phyloP scores from a whole-genome alignment of 2,329 filamentous ascomycete genomes.

The Calonectria hongkongensis region DNA sequence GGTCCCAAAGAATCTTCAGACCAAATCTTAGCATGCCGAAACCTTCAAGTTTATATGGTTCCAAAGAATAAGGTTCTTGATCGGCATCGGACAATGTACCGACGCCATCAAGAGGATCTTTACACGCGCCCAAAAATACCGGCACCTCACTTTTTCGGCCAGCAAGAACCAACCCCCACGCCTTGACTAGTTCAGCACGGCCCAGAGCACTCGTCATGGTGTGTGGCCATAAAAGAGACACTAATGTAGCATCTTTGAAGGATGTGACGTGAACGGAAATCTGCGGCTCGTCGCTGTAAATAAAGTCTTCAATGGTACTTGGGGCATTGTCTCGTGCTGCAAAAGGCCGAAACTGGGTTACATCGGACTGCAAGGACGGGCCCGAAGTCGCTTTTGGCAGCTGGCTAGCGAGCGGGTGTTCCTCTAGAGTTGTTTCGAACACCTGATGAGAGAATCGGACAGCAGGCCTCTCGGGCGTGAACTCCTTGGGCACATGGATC shows the following conservation, averaged over 20 bases:
- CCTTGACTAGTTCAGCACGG: conserved; percentile 62
- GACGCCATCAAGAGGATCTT: conserved; percentile 58
- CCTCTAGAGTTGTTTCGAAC: conserved; percentile 59
- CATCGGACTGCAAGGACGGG: conserved; percentile 41
- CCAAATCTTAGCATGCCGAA: conserved; percentile 28
- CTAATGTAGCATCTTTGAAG: conserved; percentile 70
- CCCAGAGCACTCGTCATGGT: conserved; percentile 68
- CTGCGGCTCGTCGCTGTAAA: conserved; percentile 65
- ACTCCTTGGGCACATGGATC: conserved; percentile 58
- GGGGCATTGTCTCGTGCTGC: conserved; percentile 41
- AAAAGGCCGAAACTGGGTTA: conserved; percentile 45
- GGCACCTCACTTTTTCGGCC: conserved; percentile 65
- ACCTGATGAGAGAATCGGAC: conserved; percentile 63
- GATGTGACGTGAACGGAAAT: conserved; percentile 68
- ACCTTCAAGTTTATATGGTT: neutral
- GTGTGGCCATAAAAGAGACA: conserved; percentile 68
- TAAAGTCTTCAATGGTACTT: conserved; percentile 61
- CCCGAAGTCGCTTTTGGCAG: conserved; percentile 58
- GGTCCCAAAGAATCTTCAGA: conserved; percentile 25
- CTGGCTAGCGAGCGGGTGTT: conserved; percentile 63
- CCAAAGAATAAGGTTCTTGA: conserved; percentile 14
- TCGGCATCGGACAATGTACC: conserved; percentile 5
- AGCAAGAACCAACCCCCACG: conserved; percentile 67
- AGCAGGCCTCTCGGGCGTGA: conserved; percentile 59
- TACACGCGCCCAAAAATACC: conserved; percentile 57